A percentile compares a stretch with the other conserved stretches of the same genome.
Conservation (phyloP, 768 basidiomycete genomes). For the Podaxis mareebaensis region DNA sequence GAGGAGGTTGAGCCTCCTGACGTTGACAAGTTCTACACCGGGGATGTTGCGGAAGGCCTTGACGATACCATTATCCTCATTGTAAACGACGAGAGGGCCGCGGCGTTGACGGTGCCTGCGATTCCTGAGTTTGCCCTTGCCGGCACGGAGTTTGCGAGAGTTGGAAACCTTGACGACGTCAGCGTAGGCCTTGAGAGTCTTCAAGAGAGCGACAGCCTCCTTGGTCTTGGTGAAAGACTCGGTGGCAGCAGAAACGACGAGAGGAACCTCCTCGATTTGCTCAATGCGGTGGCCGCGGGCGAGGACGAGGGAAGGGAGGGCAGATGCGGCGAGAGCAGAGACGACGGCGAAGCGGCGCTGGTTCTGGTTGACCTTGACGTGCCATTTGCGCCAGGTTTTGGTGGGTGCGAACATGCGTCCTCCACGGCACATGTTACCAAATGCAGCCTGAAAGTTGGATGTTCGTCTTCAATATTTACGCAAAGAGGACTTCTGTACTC, state of each 20-base stretch:
- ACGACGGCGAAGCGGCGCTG: conserved; percentile 98
- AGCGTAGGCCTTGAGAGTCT: conserved; percentile 82
- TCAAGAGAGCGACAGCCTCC: conserved; percentile 92
- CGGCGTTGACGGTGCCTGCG: conserved; percentile 96
- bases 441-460: conserved; percentile 70
- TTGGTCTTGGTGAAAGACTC: conserved; percentile 96
- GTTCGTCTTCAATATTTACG: neutral
- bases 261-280: conserved; percentile 93
- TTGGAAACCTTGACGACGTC: conserved; percentile 98
- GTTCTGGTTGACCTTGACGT: conserved; percentile 99
- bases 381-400: conserved; percentile 99
- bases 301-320: conserved; percentile 96
- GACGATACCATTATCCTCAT: conserved; percentile 95
- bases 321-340: conserved; percentile 96
- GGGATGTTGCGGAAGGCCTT: conserved; percentile 99
- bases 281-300: conserved; percentile 99
- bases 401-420: conserved; percentile 99
- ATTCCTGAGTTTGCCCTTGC: conserved; percentile 97
- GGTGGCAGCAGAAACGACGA: conserved; percentile 76
- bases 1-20: conserved; percentile 92
- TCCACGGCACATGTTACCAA: conserved; percentile 99
- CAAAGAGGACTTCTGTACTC: conserved; percentile 21
- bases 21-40: conserved; percentile 96
- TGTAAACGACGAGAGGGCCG: conserved; percentile 96
- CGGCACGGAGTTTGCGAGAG: conserved; percentile 94